Conservation (phyloP, 495 filamentous ascomycete species). For the Physcia stellaris region DNA sequence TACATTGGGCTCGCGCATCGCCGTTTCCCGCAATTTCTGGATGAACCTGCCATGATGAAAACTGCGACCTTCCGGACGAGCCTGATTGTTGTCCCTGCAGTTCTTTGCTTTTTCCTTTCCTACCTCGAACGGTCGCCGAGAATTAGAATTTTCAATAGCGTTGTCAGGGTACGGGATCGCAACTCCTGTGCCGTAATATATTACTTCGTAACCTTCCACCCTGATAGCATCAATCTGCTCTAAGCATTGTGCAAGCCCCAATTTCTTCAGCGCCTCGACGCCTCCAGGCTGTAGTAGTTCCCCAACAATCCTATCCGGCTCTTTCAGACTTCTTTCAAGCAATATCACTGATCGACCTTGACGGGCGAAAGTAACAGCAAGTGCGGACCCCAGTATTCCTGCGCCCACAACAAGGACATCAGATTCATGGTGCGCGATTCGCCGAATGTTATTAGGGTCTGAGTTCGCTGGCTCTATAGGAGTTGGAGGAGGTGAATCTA, state of each 20-base stretch:
- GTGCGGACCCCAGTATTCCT: slow-evolving; percentile 76
- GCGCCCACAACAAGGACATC: slow-evolving; percentile 88
- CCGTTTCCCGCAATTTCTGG: slow-evolving; percentile 55
- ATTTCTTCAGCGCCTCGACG: slow-evolving; percentile 60
- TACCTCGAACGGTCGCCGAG: neutral
- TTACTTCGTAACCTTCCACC: slow-evolving; percentile 74
- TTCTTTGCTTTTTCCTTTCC: slow-evolving; percentile 14
- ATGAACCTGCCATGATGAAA: slow-evolving; percentile 86
- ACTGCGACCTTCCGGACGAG: slow-evolving; percentile 47
- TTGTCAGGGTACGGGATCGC: slow-evolving; percentile 53
- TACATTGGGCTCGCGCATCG: slow-evolving; percentile 51
- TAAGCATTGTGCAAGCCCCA: slow-evolving; percentile 70
- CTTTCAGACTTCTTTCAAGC: slow-evolving; percentile 76
- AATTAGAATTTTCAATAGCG: slow-evolving; percentile 8
- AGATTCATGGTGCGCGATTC: slow-evolving; percentile 39
- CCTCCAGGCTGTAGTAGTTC: slow-evolving; percentile 92
- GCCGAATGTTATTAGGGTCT: slow-evolving; percentile 22
- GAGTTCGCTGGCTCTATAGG: neutral
- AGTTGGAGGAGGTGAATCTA: slow-evolving; percentile 9
- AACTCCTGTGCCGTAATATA: slow-evolving; percentile 71
- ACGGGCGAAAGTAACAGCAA: slow-evolving; percentile 71
- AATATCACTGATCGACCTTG: slow-evolving; percentile 89
- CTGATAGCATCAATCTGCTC: slow-evolving; percentile 79
- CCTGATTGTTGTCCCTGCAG: slow-evolving; percentile 14
- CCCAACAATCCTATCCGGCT: slow-evolving; percentile 93